Base-by-base conservation (phyloP, 768 basidiomycete species). In the Pholiota microspora region DNA sequence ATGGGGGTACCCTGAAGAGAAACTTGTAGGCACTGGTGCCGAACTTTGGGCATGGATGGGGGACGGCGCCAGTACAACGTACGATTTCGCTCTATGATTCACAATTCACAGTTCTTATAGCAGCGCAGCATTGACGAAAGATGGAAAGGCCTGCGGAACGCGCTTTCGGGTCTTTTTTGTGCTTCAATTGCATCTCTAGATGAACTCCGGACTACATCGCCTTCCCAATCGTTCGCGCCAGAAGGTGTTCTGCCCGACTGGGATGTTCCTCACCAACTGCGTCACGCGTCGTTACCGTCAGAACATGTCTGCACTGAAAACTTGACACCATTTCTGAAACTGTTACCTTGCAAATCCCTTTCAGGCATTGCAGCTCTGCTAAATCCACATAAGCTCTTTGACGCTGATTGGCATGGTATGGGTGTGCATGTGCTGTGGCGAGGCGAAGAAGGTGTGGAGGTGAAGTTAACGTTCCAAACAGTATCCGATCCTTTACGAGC, bases 301-400 rank as follows among this genome's bases (percentile, higher is more conserved):
- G 92, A 95, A 65, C 77, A 86, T 61, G 89, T 98, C n/a, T 99
- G 96, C 66, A 98, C 96, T 4, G 97, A 98, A 67, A 98, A 98
- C 64, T 75, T 98, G 7, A 98, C 96, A 0, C 96, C 97, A 0
- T 97, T 98, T 72, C 78, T 98, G 54, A 94, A 96, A 66, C 83
- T 98, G 8, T 75, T 98, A 1, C 97, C 97, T 0, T 98, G 96
- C 76, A 92, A 97, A 65, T 85, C 90, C 4, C 73, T 79, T 16
- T 92, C 94, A 0, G 95, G 97, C 10, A 78, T 98, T 18, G 90
- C 93, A 0, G 76, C 71, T 13, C 77, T 98, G 21, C 75, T 98
- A 40, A 92, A 94, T 64, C 89, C 93, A 0, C 92, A 96, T 61
- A 79, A 77, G 2, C 71, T 96, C 2, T 94, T 98, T 61, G 91